Base-by-base conservation (phyloP, 768 basidiomycete species). In the Kwoniella botswanensis region DNA sequence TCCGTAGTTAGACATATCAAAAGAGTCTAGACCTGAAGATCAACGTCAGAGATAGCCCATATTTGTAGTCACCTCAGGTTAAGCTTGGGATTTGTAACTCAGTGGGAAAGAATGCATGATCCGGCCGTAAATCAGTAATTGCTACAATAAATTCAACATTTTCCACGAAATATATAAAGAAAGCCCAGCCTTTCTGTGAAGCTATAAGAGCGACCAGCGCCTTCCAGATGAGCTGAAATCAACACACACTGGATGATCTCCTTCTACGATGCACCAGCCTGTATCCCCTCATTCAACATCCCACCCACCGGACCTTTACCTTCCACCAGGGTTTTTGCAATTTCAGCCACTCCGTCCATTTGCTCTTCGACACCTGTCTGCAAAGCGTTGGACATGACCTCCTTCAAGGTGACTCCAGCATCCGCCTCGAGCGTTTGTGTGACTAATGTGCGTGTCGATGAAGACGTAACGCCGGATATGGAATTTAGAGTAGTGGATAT, bases 321-420 rank as follows among this genome's bases (percentile, higher is more conserved):
- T 35, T 46, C 62, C 13, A 61, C 68, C n/a, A 70, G 57, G 11
- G 41, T 50, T 46, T 70, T 70, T 12, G 68, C 68, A 26, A 70
- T 29, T 21, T 70, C 68, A 13, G 62, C 63, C 4, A 70, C 68
- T 44, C 66, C 54, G 18, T 73, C 72, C 68, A 73, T 55, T 35
- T 70, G 68, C 55, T 73, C 72, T 43, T 70, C 72, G 2, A 69
- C 54, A 4, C 72, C 72, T 18, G 72, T 73, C 55, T 73, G 72
- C 64, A 63, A 35, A 15, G 72, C 72, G 56, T 73, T 73, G 5
- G 41, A 44, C 62, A 70, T 70, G 46, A 63, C 72, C 29, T 73
- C 72, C 22, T 59, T 55, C 54, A 73, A 35, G 10, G 68, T 70
- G 5, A 65, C 63, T 15, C 68, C 68, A 2, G 70, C 52, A 46